Percentiles rank a stretch among this genome's conserved stretches.
phyloP scores from a whole-genome alignment of 345 rosid species.

The Sapria himalayana region DNA sequence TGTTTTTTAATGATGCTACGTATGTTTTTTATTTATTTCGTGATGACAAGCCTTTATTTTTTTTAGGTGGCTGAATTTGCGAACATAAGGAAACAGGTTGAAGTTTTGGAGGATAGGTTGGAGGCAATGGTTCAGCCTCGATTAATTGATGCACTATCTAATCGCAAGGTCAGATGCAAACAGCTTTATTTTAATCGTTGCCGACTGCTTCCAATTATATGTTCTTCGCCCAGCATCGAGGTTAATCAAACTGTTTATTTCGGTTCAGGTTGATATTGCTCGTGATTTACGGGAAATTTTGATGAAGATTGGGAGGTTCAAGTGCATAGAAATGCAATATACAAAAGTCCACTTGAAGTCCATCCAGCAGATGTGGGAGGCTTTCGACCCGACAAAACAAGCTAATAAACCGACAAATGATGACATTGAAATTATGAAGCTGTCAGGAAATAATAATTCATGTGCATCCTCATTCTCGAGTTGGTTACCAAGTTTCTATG shows the following conservation, averaged over 20 bases:
- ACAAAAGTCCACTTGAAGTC: conserved; percentile 76
- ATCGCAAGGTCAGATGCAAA: conserved; percentile 43
- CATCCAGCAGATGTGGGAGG: conserved; percentile 83
- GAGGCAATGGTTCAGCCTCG: conserved; percentile 96
- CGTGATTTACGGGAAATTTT: conserved; percentile 91
- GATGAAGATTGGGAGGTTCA: conserved; percentile 85
- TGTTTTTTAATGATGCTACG: background rate
- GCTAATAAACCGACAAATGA: conserved; percentile 38
- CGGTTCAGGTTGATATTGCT: conserved; percentile 60
- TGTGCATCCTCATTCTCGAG: conserved; percentile 35
- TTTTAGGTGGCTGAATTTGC: conserved; percentile 96
- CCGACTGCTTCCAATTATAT: conserved; percentile 3
- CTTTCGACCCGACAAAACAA: conserved; percentile 50
- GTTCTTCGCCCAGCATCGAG: background rate
- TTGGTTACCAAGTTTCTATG: conserved; percentile 93
- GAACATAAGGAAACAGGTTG: conserved; percentile 79
- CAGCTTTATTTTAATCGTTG: background rate
- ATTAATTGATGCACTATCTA: conserved; percentile 78
- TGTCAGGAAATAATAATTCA: conserved; percentile 24
- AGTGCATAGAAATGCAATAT: conserved; percentile 69
- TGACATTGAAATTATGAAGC: conserved; percentile 36
- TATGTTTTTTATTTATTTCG: background rate
- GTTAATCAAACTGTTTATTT: background rate
- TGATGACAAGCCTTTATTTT: conserved; percentile 1
- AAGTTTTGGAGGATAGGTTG: conserved; percentile 80